Base-by-base conservation (phyloP, 768 basidiomycete genomes). In the Porphyrellus cyaneotinctus region DNA sequence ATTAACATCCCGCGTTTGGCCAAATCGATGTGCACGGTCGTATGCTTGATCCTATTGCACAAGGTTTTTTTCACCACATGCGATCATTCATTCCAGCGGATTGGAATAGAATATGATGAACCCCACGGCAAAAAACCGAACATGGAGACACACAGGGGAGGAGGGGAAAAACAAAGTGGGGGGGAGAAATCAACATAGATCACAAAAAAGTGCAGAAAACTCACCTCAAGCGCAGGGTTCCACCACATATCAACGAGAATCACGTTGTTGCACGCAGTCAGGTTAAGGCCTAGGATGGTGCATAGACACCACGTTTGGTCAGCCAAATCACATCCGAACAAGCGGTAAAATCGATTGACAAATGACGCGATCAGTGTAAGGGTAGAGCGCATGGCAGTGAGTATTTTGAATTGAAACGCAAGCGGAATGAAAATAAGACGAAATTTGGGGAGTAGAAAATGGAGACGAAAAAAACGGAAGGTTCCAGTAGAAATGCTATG, bases 211-310 rank as follows among this genome's bases (percentile, higher is more conserved):
- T 14, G 20, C 39, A 13, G 31, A 43, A 51, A 61, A 64, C 79
- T 56, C 58, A 88, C 87, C 71, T 91, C 89, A 5, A 91, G 75
- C 0, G 88, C 91, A 11, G 91, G 90, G 67, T 92, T 88, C 92
- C 95, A 97, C 94, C 95, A 97, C 54, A 94, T 72, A 66, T 97
- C 95, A 51, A 92, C 81, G 4, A 97, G 78, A 59, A 97, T 88
- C 35, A 97, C 94, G 58, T 95, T 91, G 67, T 94, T 95, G 71
- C 95, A 97, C 33, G 84, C 86, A 0, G 92, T 93, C 62, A 97
- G 66, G 65, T 97, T 97, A 41, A 97, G 80, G 41, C 93, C 92
- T 84, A 58, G 20, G 52, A 39, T 20, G 47, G 33, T 56, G n/a
- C 17, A 53, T 52, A 39, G 35, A 43, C 22, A 26, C 39, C 52